Conservation (phyloP, 2,329 filamentous ascomycete species). For the Didymella lethalis region DNA sequence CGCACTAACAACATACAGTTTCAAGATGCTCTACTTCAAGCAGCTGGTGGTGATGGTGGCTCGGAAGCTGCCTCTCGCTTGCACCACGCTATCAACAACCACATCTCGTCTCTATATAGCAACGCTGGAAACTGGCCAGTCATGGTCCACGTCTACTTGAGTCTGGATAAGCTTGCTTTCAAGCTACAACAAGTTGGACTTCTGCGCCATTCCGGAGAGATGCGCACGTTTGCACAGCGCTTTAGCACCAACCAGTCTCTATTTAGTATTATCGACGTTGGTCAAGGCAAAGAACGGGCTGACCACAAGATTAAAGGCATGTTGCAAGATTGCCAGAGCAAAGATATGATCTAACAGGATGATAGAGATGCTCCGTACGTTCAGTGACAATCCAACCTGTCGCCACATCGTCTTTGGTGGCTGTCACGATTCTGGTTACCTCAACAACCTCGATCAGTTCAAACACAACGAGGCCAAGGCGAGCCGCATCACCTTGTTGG, state of each 20-base stretch:
- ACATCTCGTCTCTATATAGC: conserved; percentile 53
- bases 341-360: conserved; percentile 16
- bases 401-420: conserved; percentile 59
- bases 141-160: conserved; percentile 58
- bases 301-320: conserved; percentile 57
- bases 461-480: conserved; percentile 51
- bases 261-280: conserved; percentile 59
- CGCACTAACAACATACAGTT: conserved; percentile 44
- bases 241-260: conserved; percentile 56
- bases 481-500: conserved; percentile 55
- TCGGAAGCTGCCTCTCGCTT: conserved; percentile 57
- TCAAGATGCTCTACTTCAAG: conserved; percentile 53
- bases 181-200: conserved; percentile 54
- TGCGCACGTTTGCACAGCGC: conserved; percentile 54
- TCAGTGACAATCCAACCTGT: conserved; percentile 56
- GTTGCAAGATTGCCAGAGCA: not conserved
- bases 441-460: conserved; percentile 56
- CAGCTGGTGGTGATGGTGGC: conserved; percentile 53
- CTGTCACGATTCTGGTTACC: conserved; percentile 57
- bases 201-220: conserved; percentile 50
- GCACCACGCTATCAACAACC: conserved; percentile 52
- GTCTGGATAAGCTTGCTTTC: conserved; percentile 55
- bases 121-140: conserved; percentile 55
- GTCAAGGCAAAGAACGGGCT: conserved; percentile 56
- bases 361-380: conserved; percentile 56